These are phyloP conservation scores for Pichia kluyveri DNA, from an alignment of 805 yeast genomes.

Conservation along the genomic window DNA sequence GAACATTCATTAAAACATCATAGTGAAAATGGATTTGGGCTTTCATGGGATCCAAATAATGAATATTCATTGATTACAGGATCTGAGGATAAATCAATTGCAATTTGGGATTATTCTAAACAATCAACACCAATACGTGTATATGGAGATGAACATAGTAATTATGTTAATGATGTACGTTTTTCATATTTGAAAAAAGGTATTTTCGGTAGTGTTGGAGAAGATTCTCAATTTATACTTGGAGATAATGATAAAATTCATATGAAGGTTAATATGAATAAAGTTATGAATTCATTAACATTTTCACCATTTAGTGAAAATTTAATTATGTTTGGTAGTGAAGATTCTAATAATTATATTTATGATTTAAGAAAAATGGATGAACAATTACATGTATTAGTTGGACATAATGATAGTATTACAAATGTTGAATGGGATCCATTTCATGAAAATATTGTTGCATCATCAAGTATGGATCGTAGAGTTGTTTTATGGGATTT, in stretches of 20 bases:
- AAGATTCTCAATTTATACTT: conserved; percentile 48
- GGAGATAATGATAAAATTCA: conserved; percentile 34
- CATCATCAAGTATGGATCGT: conserved; percentile 71
- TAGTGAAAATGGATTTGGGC: conserved; percentile 63
- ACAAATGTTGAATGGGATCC: conserved; percentile 75
- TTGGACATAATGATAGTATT: conserved; percentile 71
- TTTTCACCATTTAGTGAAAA: conserved; percentile 55
- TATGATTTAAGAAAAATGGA: conserved; percentile 44
- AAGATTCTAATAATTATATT: conserved; percentile 57
- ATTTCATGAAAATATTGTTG: conserved; percentile 64
- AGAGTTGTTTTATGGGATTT: conserved; percentile 79
- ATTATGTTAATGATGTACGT: conserved; percentile 67
- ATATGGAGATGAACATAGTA: conserved; percentile 32
- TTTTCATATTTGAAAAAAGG: conserved; percentile 51
- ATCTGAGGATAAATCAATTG: conserved; percentile 59
- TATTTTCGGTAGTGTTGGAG: conserved; percentile 65
- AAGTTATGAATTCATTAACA: conserved; percentile 51
- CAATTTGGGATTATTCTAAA: conserved; percentile 45
- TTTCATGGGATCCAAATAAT: conserved; percentile 50
- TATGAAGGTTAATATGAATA: conserved; percentile 17
- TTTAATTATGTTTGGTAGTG: conserved; percentile 60
- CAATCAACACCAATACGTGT: conserved; percentile 21
- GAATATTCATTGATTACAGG: conserved; percentile 47
- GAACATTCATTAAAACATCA: conserved; percentile 39
- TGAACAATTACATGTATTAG: conserved; percentile 55